phyloP scores from a whole-genome alignment of 2,329 filamentous ascomycete species.

The Claviceps digitariae region DNA sequence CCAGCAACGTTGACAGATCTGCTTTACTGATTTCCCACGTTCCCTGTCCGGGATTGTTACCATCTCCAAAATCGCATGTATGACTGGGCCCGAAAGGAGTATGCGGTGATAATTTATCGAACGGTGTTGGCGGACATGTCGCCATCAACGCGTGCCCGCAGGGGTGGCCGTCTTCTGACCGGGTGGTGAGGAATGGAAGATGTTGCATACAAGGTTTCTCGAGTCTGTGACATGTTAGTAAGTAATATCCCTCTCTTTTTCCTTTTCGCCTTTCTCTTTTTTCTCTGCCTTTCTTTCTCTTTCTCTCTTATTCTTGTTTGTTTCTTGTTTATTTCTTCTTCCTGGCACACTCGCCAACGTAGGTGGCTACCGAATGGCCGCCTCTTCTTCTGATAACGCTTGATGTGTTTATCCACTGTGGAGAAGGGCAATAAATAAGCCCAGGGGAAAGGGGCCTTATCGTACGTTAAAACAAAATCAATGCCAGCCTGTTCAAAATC shows the following conservation, averaged over 20 bases:
- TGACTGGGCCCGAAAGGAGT: conserved; percentile 39
- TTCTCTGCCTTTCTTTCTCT: background rate
- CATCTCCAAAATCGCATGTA: conserved; percentile 17
- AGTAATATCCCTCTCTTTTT: background rate
- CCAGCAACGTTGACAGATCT: conserved; percentile 68
- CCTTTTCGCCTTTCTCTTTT: too few relatives aligned
- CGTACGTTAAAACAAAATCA: conserved; percentile 87
- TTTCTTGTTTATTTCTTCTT: conserved; percentile 8
- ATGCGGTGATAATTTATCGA: conserved; percentile 33
- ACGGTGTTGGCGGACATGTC: conserved; percentile 63
- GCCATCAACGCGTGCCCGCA: conserved; percentile 93
- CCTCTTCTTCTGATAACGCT: conserved; percentile 2
- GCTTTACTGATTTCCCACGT: conserved; percentile 68
- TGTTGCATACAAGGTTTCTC: conserved; percentile 92
- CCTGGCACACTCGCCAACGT: conserved; percentile 4
- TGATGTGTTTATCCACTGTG: conserved; percentile 26
- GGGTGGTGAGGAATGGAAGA: conserved; percentile 62
- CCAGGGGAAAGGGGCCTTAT: conserved; percentile 39
- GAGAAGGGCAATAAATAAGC: conserved; percentile 55
- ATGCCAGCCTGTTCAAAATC: conserved; percentile 76
- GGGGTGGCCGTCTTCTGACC: conserved; percentile 45
- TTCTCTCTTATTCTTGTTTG: too few relatives aligned
- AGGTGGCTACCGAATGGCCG: conserved; percentile 2
- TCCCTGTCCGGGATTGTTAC: conserved; percentile 39
- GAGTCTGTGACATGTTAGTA: conserved; percentile 49